A percentile compares a stretch with the other conserved stretches of the same genome.
These are phyloP conservation scores for Selenicereus undatus DNA, from an alignment of 148 eudicot species.

Conservation along the genomic window DNA sequence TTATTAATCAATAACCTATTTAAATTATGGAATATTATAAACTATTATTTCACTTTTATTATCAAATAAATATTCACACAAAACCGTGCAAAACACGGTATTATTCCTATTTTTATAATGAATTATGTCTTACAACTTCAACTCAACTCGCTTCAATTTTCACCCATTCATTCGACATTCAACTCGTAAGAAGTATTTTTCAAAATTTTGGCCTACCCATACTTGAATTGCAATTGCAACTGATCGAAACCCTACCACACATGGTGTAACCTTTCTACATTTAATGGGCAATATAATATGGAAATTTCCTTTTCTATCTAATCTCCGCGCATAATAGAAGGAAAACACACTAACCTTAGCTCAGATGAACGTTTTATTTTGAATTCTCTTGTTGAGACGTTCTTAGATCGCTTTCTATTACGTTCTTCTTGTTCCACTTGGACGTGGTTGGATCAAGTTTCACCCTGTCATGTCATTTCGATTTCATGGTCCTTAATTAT, in stretches of 20 bases:
- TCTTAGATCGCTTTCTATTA: conserved; percentile 1
- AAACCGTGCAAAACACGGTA: no score
- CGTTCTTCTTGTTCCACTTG: neutral
- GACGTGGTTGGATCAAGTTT: neutral
- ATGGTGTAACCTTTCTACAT: neutral
- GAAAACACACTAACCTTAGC: neutral
- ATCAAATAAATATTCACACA: no score
- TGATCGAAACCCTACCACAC: neutral
- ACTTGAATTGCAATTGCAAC: neutral
- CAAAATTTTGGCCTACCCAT: neutral
- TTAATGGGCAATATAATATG: neutral
- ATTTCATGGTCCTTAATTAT: no score
- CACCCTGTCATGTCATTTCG: neutral
- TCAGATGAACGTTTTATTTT: neutral
- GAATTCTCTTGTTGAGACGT: neutral
- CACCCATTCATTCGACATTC: no score
- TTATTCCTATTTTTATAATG: no score
- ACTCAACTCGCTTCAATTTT: no score
- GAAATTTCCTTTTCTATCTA: neutral
- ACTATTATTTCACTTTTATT: no score
- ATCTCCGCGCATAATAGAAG: neutral
- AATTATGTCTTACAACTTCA: no score
- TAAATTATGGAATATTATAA: no score
- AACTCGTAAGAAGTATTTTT: neutral
- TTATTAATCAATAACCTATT: no score